phyloP scores from a whole-genome alignment of 306 rosid species.

The Rosa chinensis region DNA sequence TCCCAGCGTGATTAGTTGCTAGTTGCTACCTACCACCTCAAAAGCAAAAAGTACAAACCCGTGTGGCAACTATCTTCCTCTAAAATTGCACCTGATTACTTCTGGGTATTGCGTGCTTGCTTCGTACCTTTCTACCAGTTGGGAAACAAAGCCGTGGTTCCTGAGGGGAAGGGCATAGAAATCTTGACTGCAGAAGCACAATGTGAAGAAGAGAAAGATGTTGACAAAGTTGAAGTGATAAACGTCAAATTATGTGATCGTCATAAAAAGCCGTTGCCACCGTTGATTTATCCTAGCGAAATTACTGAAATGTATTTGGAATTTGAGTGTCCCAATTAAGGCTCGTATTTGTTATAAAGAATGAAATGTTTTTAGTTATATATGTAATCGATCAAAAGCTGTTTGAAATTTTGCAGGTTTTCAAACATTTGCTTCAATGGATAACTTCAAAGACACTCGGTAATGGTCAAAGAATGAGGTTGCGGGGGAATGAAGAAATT shows the following conservation, averaged over 20 bases:
- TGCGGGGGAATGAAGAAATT: no score
- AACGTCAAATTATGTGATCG: neutral
- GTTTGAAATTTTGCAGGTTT: no score
- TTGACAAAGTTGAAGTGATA: neutral
- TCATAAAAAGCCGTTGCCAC: neutral
- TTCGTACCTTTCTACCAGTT: neutral
- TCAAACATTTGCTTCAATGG: no score
- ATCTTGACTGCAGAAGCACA: neutral
- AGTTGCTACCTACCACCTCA: neutral
- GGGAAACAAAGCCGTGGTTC: neutral
- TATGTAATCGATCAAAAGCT: no score
- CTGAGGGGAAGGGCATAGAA: neutral
- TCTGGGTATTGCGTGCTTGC: neutral
- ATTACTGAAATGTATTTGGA: neutral
- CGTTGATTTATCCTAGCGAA: neutral
- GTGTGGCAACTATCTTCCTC: rapidly evolving
- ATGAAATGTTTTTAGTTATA: no score
- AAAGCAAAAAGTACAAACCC: neutral
- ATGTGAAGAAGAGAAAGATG: neutral
- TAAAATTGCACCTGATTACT: neutral
- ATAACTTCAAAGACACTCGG: no score
- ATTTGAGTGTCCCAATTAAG: no score
- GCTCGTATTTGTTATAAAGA: no score
- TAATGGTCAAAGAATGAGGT: no score
- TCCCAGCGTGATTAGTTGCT: neutral